These are phyloP conservation scores for Porcisia deanei DNA, from an alignment of 208 protist genomes.

Conservation along the genomic window DNA sequence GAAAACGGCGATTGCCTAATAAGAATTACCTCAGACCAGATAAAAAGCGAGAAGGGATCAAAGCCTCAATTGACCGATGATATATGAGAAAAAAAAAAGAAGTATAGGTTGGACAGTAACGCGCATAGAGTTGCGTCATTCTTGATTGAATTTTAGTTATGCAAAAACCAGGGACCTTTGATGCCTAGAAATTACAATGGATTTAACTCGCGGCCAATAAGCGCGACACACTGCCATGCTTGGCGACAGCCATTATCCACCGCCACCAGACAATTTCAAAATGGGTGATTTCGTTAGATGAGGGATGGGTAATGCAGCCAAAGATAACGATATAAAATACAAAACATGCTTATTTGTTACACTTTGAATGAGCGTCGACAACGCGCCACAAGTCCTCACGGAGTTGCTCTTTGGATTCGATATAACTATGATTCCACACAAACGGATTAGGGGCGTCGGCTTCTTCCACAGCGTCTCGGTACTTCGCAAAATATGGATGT, in stretches of 20 bases:
- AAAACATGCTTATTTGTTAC: not conserved
- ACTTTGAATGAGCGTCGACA: constrained; percentile 54
- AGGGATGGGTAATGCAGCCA: not conserved
- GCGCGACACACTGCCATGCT: not conserved
- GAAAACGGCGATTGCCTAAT: not conserved
- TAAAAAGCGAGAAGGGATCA: constrained; percentile 11
- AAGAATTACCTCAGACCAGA: not conserved
- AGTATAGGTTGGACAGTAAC: not conserved
- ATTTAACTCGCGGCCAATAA: not conserved
- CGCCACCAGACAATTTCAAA: not conserved
- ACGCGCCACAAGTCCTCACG: constrained; percentile 79
- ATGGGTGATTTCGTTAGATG: not conserved
- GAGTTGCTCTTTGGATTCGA: constrained; percentile 67
- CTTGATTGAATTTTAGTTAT: not conserved
- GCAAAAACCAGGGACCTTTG: not conserved
- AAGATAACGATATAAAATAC: not conserved
- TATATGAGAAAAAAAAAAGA: constrained; percentile 1
- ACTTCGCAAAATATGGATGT: constrained; percentile 94
- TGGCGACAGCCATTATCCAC: not conserved
- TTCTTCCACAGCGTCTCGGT: constrained; percentile 85
- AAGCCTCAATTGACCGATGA: not conserved
- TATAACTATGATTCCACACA: constrained; percentile 73
- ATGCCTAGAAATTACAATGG: not conserved
- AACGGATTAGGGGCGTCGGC: constrained; percentile 61
- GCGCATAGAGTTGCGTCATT: no score